Evolutionary conservation across 352 stramenopile species (phyloP).

Genomic region (Phytophthora pini): DNA sequence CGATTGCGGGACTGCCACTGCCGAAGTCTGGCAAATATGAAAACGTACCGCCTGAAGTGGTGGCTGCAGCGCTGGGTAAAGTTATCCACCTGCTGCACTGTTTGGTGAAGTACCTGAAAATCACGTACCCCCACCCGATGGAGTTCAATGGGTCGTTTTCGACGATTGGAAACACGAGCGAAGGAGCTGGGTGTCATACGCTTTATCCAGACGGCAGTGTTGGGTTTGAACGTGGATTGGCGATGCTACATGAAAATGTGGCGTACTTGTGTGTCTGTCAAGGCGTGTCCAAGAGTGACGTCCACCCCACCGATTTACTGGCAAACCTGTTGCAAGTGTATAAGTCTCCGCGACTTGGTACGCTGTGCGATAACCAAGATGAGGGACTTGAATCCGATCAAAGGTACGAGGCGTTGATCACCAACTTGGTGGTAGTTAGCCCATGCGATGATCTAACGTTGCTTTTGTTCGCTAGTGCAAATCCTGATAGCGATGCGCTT

Average conservation of each 20-base stretch:
- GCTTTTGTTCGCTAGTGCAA: constrained; percentile 1
- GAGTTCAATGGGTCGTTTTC: constrained; percentile 88
- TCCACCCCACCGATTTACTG: constrained; percentile 67
- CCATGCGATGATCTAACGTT: neutral
- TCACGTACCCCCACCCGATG: constrained; percentile 86
- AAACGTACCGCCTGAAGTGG: constrained; percentile 77
- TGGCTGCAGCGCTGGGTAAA: constrained; percentile 72
- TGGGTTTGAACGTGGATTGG: constrained; percentile 75
- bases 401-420: constrained; percentile 19
- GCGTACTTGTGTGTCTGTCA: constrained; percentile 62
- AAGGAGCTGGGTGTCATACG: constrained; percentile 82
- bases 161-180: constrained; percentile 81
- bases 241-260: constrained; percentile 85
- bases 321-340: constrained; percentile 75
- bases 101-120: constrained; percentile 71
- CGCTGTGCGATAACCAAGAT: constrained; percentile 44
- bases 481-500: constrained; percentile 22
- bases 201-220: constrained; percentile 84
- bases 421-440: neutral
- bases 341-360: constrained; percentile 46
- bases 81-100: constrained; percentile 79
- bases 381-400: constrained; percentile 15
- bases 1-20: constrained; percentile 71
- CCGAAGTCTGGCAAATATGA: constrained; percentile 77
- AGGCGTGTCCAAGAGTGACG: constrained; percentile 36